Evolutionary conservation across 192 early-diverging fungal species (phyloP), one percentile per base, ranked within the genome.

Genomic region (Coemansia sp.): DNA sequence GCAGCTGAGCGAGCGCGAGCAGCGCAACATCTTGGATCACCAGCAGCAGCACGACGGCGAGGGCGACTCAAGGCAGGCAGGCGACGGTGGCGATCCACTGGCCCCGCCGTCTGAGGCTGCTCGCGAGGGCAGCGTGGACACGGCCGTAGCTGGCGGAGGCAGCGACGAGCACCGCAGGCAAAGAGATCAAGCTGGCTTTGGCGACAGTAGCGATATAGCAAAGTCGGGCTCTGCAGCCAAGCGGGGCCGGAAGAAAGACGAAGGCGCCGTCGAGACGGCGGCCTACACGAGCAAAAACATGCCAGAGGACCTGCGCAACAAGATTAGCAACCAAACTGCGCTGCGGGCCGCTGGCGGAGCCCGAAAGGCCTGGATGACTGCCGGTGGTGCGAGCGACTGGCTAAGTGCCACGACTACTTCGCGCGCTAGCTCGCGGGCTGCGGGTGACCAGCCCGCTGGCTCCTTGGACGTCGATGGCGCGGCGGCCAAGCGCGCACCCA

Each of bases 271-370:
- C 60, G 70, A 77, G 57, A 25, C 69, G 32, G 59, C 79, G 15
- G 64, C 67, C n/a, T 77, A 75, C 46, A 77, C 74, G 36, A 83
- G 71, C 70, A 77, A 84, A 27, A 82, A 76, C 31, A 79, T 83
- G 72, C 73, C 81, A 0, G 84, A 83, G 4, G 84, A 86, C n/a
- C 22, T 84, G 41, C 73, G 79, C 37, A 82, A 79, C 59, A 84
- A 73, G 51, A 87, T 82, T 32, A 88, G 86, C 45, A 88, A 88
- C 69, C 74, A 84, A 60, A 87, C 87, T 25, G 87, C 86, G 20
- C 74, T 88, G 41, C 76, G 75, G 24, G 81, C 86, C 6, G 87
- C 82, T 31, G 87, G 87, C 45, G 86, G 79, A 3, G 66, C 82
- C 39, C 76, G 84, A 47, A 85, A 85, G 68, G 73, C 81, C 32